phyloP scores from a whole-genome alignment of 1,139 yeast genomes.

The Saccharomyces hybrid region DNA sequence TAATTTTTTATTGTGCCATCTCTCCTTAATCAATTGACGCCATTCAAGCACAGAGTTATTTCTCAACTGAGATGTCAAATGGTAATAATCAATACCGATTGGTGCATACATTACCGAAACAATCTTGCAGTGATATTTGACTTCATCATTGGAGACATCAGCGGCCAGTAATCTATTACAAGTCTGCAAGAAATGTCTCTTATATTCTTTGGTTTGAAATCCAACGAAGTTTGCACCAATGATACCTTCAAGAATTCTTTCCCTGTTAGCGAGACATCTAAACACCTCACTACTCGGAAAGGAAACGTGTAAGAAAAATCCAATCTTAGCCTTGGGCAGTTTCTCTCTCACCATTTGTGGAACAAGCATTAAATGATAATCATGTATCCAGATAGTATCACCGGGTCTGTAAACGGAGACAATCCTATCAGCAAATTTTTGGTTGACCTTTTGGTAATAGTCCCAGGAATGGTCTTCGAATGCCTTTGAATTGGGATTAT shows the following conservation, averaged over 20 bases:
- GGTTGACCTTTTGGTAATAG: slow-evolving; percentile 66
- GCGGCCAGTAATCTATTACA: slow-evolving; percentile 75
- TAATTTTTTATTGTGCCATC: slow-evolving; percentile 59
- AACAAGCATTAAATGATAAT: slow-evolving; percentile 77
- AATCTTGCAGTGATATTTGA: slow-evolving; percentile 56
- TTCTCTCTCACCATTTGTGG: slow-evolving; percentile 72
- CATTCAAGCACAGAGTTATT: slow-evolving; percentile 53
- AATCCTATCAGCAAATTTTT: slow-evolving; percentile 66
- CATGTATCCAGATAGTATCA: slow-evolving; percentile 81
- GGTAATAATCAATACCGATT: slow-evolving; percentile 74
- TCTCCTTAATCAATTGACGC: slow-evolving; percentile 60
- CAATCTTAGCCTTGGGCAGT: slow-evolving; percentile 77
- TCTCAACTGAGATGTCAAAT: slow-evolving; percentile 41
- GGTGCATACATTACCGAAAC: slow-evolving; percentile 64
- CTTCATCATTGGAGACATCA: slow-evolving; percentile 64
- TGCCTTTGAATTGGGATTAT: slow-evolving; percentile 83
- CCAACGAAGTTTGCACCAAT: slow-evolving; percentile 80
- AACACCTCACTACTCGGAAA: slow-evolving; percentile 93
- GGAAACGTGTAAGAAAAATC: slow-evolving; percentile 83
- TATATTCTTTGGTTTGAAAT: slow-evolving; percentile 89
- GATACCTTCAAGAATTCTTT: slow-evolving; percentile 65
- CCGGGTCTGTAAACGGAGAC: slow-evolving; percentile 58
- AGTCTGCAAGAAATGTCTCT: slow-evolving; percentile 83
- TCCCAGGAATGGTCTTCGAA: slow-evolving; percentile 93
- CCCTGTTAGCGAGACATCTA: slow-evolving; percentile 82